Percentiles rank a stretch among this genome's conserved stretches.
These are phyloP conservation scores for Capsicum baccatum DNA, from an alignment of 257 asterid species.

Conservation along the genomic window DNA sequence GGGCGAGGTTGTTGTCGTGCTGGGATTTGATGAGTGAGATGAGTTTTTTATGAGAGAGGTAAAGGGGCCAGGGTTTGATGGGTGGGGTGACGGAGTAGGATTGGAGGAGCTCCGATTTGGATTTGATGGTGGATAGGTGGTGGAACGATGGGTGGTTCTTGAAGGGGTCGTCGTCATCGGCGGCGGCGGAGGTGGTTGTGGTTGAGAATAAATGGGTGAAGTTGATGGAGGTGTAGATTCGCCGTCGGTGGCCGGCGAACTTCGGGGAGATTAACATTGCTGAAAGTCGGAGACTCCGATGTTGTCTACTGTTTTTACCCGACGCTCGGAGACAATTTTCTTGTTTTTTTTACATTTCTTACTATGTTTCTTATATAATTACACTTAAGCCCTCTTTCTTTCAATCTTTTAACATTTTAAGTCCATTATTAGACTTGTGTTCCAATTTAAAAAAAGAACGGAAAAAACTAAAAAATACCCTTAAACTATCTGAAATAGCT, in stretches of 20 bases:
- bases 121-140: conserved; percentile 54
- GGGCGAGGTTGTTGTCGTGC: conserved; percentile 73
- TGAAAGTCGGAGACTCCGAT: background rate
- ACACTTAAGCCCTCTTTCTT: background rate
- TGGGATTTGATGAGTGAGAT: conserved; percentile 63
- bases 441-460: no score
- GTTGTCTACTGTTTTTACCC: background rate
- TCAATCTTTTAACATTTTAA: background rate
- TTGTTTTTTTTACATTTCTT: conserved; percentile 1
- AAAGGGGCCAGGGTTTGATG: conserved; percentile 86
- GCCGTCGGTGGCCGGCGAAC: conserved; percentile 8
- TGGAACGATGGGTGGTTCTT: conserved; percentile 41
- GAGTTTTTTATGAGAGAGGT: conserved; percentile 66
- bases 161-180: conserved; percentile 32
- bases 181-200: conserved; percentile 14
- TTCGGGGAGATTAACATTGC: background rate
- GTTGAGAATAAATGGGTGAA: conserved; percentile 42
- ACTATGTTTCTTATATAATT: background rate
- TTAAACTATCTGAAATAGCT: no score
- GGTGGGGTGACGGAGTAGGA: conserved; percentile 83
- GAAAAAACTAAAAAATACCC: no score
- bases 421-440: no score
- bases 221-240: background rate
- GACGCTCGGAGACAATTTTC: background rate
- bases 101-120: conserved; percentile 64